Base-by-base conservation (phyloP, 371 early-diverging fungal species). In the Saksenaea vasiformis region DNA sequence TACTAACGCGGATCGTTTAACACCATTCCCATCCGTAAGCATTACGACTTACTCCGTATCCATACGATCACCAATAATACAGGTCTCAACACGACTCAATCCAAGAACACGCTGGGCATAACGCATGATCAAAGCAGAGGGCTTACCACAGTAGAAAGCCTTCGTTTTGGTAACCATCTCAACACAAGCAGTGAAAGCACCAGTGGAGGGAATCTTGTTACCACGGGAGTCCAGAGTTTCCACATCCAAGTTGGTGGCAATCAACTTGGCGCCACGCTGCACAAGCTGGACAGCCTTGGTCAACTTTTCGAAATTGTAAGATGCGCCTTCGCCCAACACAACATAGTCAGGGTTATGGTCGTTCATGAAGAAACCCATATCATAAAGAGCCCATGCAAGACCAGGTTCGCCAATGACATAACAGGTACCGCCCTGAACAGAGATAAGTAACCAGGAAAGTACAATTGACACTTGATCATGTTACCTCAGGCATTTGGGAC, bases 21-120 rank as follows among this genome's bases (percentile, higher is more conserved):
- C 9, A 17, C 1, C 51, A 22, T 47, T 22, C 22, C 10, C 22
- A 17, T 47, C 27, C 10, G 37, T 31, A 13, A 34, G 15, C 26
- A 26, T 31, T 36, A 17, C 1, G 7, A 66, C 70, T 67, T 70
- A 69, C 74, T 89, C 89, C 36, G 87, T 89, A 70, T 89, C 87
- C 86, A 89, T 86, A 58, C 89, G 83, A 66, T 89, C 87, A 67
- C 89, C 89, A 68, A 89, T 82, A 55, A 89, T 87, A 72, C 87
- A 87, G 1, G 86, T 87, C 44, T 87, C 87, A 56, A 78, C 61
- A 67, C 87, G 86, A 62, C 64, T 68, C 51, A 81, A 68, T 28
- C 85, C 87, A 38, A 89, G 77, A 15, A 82, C 85, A 63, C 80
- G 75, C 58, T 82, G 82, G 24, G 87, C 89, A 69, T 82, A 87